These are phyloP conservation scores for Scortechinia acanthostroma DNA, from an alignment of 2,329 filamentous ascomycete species.

Conservation along the genomic window DNA sequence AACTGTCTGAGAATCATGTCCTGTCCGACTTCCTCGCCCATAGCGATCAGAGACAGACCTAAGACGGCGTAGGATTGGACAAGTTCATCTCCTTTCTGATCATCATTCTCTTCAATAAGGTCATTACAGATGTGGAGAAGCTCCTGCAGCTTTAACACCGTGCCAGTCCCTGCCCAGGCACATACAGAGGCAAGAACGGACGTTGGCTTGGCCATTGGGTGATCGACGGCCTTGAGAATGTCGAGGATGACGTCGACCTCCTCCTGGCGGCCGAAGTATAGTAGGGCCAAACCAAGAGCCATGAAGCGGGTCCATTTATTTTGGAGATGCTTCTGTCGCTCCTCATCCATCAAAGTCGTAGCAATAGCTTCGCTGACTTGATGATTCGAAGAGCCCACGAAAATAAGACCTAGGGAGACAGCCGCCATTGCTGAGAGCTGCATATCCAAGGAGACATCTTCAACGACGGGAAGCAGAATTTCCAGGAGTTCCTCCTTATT, in stretches of 20 bases:
- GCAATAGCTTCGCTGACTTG: constrained; percentile 90
- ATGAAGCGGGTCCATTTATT: constrained; percentile 99
- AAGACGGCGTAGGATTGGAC: constrained; percentile 94
- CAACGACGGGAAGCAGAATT: constrained; percentile 77
- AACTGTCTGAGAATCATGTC: constrained; percentile 98
- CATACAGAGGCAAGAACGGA: constrained; percentile 91
- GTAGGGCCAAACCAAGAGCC: constrained; percentile 81
- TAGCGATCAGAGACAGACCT: constrained; percentile 86
- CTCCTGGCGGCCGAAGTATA: constrained; percentile 95
- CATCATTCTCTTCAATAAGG: constrained; percentile 86
- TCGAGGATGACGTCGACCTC: constrained; percentile 98
- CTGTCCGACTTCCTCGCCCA: constrained; percentile 97
- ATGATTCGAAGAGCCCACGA: constrained; percentile 84
- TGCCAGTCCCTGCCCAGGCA: constrained; percentile 94
- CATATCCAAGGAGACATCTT: constrained; percentile 80
- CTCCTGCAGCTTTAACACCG: constrained; percentile 94
- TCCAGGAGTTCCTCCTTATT: constrained; percentile 87
- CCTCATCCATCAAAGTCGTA: constrained; percentile 86
- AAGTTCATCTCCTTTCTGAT: constrained; percentile 91
- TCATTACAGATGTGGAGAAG: constrained; percentile 97
- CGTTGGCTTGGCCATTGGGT: constrained; percentile 94
- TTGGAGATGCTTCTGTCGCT: constrained; percentile 81
- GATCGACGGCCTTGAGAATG: constrained; percentile 91
- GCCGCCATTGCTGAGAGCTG: constrained; percentile 95
- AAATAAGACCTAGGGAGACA: constrained; percentile 80